A percentile compares a stretch with the other conserved stretches of the same genome.
phyloP scores from a whole-genome alignment of 2,329 filamentous ascomycete genomes.

The Aspergillus arachidicola region DNA sequence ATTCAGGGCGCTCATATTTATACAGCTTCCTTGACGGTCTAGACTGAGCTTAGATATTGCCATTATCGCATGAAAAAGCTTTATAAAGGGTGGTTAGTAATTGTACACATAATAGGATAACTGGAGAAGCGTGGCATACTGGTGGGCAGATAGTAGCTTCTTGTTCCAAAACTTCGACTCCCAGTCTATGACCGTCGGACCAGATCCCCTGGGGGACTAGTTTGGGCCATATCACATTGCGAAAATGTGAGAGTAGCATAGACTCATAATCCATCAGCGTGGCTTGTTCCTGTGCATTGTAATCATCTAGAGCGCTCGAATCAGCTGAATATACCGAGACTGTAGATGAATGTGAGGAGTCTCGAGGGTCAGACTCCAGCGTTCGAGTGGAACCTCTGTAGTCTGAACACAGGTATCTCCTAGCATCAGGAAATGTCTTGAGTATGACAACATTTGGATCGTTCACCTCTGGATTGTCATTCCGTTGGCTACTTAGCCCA shows the following conservation, averaged over 20 bases:
- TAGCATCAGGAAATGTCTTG: slow-evolving; percentile 53
- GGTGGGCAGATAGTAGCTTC: slow-evolving; percentile 55
- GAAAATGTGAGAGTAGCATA: slow-evolving; percentile 42
- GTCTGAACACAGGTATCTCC: slow-evolving; percentile 34
- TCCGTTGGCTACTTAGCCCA: slow-evolving; percentile 31
- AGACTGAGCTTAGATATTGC: slow-evolving; percentile 59
- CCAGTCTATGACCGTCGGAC: slow-evolving; percentile 29
- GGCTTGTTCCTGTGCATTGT: slow-evolving; percentile 7
- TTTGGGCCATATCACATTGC: slow-evolving; percentile 45
- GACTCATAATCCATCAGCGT: slow-evolving; percentile 34
- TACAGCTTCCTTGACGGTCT: slow-evolving; percentile 48
- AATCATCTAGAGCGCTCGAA: slow-evolving; percentile 26
- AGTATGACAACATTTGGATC: slow-evolving; percentile 56
- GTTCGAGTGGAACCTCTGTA: slow-evolving; percentile 36
- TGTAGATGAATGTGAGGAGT: slow-evolving; percentile 29
- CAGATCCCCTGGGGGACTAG: slow-evolving; percentile 32
- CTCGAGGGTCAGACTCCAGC: slow-evolving; percentile 36
- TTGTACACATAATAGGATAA: slow-evolving; percentile 4
- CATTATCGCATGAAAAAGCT: slow-evolving; percentile 62
- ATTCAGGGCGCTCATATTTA: slow-evolving; percentile 54
- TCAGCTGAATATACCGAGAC: slow-evolving; percentile 27
- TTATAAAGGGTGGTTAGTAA: slow-evolving; percentile 13
- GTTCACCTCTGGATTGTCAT: slow-evolving; percentile 22
- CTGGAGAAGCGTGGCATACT: slow-evolving; percentile 41
- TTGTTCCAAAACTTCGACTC: slow-evolving; percentile 48